phyloP scores from a whole-genome alignment of 768 basidiomycete species.

The Russula foetens region DNA sequence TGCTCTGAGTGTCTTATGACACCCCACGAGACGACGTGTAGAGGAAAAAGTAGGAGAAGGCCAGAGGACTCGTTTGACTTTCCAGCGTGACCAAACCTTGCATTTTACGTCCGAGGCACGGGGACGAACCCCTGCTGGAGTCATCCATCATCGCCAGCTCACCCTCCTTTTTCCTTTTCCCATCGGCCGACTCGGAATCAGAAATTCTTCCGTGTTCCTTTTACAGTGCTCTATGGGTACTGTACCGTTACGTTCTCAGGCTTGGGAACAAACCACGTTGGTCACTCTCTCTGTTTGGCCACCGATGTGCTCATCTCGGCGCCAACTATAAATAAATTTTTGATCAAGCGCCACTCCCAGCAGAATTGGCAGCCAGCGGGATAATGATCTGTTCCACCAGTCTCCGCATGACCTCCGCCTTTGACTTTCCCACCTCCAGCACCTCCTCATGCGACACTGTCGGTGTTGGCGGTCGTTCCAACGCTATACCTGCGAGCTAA shows the following conservation, averaged over 20 bases:
- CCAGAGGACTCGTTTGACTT: too few relatives aligned
- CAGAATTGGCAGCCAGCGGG: neutral
- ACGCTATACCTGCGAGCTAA: slow-evolving; percentile 53
- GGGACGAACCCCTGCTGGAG: too few relatives aligned
- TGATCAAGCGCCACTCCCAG: neutral
- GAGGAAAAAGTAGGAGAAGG: too few relatives aligned
- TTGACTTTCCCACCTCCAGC: slow-evolving; percentile 50
- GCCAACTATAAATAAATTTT: neutral
- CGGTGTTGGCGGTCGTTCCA: slow-evolving; percentile 34
- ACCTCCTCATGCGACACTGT: slow-evolving; percentile 79
- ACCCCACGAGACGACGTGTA: neutral
- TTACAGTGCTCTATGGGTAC: too few relatives aligned
- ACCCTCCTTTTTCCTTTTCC: too few relatives aligned
- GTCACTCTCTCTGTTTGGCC: neutral
- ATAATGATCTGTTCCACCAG: slow-evolving; percentile 59
- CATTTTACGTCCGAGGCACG: slow-evolving; percentile 1
- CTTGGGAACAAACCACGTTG: too few relatives aligned
- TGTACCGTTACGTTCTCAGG: too few relatives aligned
- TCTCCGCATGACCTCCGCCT: slow-evolving; percentile 62
- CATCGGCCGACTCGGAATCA: too few relatives aligned
- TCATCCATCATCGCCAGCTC: too few relatives aligned
- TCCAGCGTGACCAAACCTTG: too few relatives aligned
- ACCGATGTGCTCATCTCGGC: neutral
- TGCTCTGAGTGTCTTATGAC: neutral
- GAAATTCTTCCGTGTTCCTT: too few relatives aligned